phyloP scores from a whole-genome alignment of 202 grass and related monocot species.

The Zoysia matrella region DNA sequence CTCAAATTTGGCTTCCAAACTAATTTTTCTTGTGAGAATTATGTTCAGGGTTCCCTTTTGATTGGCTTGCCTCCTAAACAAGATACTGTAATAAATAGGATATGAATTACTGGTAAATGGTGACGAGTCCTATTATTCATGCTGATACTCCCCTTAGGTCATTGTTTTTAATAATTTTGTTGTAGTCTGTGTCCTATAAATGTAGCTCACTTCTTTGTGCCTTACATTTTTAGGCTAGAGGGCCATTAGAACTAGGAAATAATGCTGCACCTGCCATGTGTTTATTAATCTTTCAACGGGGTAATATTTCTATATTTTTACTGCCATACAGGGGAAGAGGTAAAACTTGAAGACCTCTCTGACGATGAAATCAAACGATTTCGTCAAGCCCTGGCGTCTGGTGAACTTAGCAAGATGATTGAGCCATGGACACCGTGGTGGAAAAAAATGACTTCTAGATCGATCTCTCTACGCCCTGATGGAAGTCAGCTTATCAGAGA shows the following conservation, averaged over 20 bases:
- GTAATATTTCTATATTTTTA: conserved; percentile 12
- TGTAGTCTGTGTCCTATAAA: conserved; percentile 10
- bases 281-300: neutral
- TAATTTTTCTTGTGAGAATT: conserved; percentile 15
- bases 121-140: neutral
- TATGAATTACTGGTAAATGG: neutral
- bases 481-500: conserved; percentile 79
- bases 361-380: conserved; percentile 74
- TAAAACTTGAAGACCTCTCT: conserved; percentile 82
- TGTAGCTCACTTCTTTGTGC: neutral
- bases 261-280: neutral
- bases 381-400: conserved; percentile 69
- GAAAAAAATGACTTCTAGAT: conserved; percentile 69
- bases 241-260: neutral
- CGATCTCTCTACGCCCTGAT: conserved; percentile 55
- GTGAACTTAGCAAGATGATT: conserved; percentile 94
- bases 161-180: conserved; percentile 19
- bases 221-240: neutral
- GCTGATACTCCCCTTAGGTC: neutral
- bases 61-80: neutral
- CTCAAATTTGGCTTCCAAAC: neutral
- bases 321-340: conserved; percentile 55
- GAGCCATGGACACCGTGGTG: conserved; percentile 96
- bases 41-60: conserved; percentile 1
- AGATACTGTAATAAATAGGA: neutral